A percentile compares a stretch with the other conserved stretches of the same genome.
phyloP scores from a whole-genome alignment of 2,329 filamentous ascomycete genomes.

The Phialophora tarda region DNA sequence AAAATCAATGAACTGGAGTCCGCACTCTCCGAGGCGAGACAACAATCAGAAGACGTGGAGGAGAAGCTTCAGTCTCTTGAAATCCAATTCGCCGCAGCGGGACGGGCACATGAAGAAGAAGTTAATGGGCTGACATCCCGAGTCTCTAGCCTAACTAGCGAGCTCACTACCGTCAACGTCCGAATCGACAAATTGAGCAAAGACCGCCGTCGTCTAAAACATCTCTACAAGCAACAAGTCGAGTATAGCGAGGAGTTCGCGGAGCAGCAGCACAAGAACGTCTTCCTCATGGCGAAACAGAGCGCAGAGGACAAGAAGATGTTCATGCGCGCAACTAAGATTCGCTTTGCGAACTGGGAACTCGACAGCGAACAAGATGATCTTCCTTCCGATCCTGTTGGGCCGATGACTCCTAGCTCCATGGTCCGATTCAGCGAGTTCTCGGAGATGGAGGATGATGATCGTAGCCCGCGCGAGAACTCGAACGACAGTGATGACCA shows the following conservation, averaged over 20 bases:
- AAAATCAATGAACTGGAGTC: constrained; percentile 48
- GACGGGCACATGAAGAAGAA: constrained; percentile 46
- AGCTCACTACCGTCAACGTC: constrained; percentile 45
- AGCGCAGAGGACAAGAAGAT: constrained; percentile 41
- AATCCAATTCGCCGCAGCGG: constrained; percentile 35
- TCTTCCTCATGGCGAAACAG: constrained; percentile 41
- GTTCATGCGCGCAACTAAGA: constrained; percentile 43
- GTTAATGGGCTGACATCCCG: constrained; percentile 50
- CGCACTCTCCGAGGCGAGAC: constrained; percentile 45
- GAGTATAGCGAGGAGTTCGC: constrained; percentile 31
- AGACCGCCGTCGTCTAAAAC: constrained; percentile 47
- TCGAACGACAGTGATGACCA: constrained; percentile 24
- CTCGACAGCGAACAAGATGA: constrained; percentile 44
- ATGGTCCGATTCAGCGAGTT: constrained; percentile 51
- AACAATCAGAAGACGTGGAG: constrained; percentile 45
- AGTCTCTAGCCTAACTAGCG: constrained; percentile 50
- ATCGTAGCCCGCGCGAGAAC: not conserved
- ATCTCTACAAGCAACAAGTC: constrained; percentile 47
- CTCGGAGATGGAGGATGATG: constrained; percentile 36
- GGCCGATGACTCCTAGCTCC: constrained; percentile 52
- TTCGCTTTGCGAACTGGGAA: constrained; percentile 50
- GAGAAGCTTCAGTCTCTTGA: constrained; percentile 45
- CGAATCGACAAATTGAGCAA: constrained; percentile 47
- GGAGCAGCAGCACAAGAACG: constrained; percentile 44
- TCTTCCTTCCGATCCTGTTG: constrained; percentile 41